Evolutionary conservation across 306 rosid genomes (phyloP).

Genomic region (Luffa aegyptiaca): DNA sequence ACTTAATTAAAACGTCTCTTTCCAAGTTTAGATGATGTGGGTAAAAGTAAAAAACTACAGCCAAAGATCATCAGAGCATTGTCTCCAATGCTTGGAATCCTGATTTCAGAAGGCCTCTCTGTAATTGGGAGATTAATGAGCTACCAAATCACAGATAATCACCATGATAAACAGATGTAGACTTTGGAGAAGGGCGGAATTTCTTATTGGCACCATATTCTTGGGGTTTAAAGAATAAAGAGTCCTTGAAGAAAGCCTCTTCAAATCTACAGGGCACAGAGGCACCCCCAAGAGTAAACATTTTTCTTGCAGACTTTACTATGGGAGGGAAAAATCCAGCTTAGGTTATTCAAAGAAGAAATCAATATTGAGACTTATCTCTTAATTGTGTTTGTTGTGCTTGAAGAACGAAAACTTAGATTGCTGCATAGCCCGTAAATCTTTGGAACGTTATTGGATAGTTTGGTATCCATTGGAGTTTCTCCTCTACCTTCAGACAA

Average conservation of each 20-base stretch:
- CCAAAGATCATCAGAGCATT: neutral
- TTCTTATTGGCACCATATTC: neutral
- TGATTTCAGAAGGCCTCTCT: neutral
- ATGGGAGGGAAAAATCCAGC: neutral
- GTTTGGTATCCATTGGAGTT: neutral
- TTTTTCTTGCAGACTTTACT: neutral
- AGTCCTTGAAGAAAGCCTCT: neutral
- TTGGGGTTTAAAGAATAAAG: neutral
- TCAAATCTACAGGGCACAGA: neutral
- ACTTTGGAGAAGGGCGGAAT: neutral
- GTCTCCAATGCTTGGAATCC: neutral
- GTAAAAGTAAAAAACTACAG: neutral
- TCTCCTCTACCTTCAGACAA: neutral
- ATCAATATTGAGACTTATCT: neutral
- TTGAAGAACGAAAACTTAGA: neutral
- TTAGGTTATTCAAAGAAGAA: neutral
- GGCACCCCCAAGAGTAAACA: neutral
- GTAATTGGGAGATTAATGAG: neutral
- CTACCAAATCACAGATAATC: neutral
- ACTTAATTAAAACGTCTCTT: neutral
- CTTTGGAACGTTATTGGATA: neutral
- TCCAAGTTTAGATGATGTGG: neutral
- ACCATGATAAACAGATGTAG: neutral
- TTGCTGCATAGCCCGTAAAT: neutral
- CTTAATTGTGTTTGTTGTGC: neutral